A percentile compares a stretch with the other conserved stretches of the same genome.
phyloP scores from a whole-genome alignment of 176 grass and related monocot genomes.

The Eleusine coracana region DNA sequence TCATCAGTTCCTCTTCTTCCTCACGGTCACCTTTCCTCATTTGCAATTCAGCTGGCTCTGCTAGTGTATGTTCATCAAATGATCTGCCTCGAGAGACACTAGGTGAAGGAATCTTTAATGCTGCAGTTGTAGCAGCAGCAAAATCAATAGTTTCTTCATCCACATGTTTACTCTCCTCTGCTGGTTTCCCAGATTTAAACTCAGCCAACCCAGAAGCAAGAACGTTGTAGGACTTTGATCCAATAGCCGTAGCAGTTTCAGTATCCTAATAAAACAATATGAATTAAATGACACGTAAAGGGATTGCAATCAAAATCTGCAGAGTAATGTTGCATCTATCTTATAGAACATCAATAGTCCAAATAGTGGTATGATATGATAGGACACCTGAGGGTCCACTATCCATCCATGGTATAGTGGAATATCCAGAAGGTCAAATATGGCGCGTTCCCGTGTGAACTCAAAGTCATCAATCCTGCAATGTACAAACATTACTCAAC shows the following conservation, averaged over 20 bases:
- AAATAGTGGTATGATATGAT: neutral
- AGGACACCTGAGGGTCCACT: constrained; percentile 84
- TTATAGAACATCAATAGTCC: neutral
- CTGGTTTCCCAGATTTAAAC: constrained; percentile 60
- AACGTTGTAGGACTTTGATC: constrained; percentile 90
- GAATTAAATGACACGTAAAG: constrained; percentile 3
- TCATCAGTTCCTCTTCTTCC: constrained; percentile 89
- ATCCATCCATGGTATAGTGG: constrained; percentile 97
- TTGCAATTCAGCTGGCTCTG: constrained; percentile 42
- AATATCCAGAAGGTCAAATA: constrained; percentile 98
- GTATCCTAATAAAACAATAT: constrained; percentile 59
- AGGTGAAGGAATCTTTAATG: constrained; percentile 85
- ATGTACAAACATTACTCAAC: neutral
- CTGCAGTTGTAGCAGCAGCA: constrained; percentile 83
- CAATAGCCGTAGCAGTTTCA: constrained; percentile 77
- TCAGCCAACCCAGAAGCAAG: constrained; percentile 81
- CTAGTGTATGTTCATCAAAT: constrained; percentile 70
- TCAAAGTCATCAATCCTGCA: constrained; percentile 96
- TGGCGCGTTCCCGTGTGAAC: constrained; percentile 89
- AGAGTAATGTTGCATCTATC: neutral
- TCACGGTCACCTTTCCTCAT: constrained; percentile 70
- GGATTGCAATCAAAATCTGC: constrained; percentile 2
- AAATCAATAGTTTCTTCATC: constrained; percentile 90
- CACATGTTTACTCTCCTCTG: constrained; percentile 51
- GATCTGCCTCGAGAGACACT: constrained; percentile 66